A percentile compares a stretch with the other conserved stretches of the same genome.
Evolutionary conservation across 2,329 filamentous ascomycete species (phyloP).

Genomic region (Sporothrix euskadiensis): DNA sequence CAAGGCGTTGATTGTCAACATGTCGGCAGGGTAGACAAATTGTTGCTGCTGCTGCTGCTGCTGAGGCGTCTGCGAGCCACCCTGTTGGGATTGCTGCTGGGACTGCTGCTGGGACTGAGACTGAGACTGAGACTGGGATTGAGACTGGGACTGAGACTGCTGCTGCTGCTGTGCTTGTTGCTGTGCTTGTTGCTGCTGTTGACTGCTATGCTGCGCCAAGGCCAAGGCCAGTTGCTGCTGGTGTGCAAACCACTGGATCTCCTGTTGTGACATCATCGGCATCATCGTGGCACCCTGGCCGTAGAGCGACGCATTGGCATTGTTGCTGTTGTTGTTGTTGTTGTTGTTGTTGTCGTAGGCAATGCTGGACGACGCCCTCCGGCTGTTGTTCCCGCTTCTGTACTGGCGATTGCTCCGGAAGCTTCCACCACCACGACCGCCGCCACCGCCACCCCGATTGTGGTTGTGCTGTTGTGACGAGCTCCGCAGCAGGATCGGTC

Average conservation of each 20-base stretch:
- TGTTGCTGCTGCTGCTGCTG: constrained; percentile 46
- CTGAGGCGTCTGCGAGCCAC: constrained; percentile 44
- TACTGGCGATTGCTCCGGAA: constrained; percentile 53
- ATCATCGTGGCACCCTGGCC: constrained; percentile 43
- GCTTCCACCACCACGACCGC: constrained; percentile 48
- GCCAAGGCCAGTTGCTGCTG: constrained; percentile 41
- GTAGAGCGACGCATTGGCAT: constrained; percentile 41
- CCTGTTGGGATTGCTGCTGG: constrained; percentile 37
- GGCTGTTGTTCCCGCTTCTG: constrained; percentile 49
- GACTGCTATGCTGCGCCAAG: constrained; percentile 33
- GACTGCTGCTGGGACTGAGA: constrained; percentile 38
- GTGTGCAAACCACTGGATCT: constrained; percentile 53
- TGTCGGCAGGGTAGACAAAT: constrained; percentile 38
- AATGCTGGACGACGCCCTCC: constrained; percentile 56
- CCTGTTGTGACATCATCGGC: constrained; percentile 48
- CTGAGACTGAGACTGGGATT: constrained; percentile 37
- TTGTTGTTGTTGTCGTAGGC: constrained; percentile 52
- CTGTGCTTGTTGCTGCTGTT: constrained; percentile 39
- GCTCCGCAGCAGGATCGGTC: constrained; percentile 60
- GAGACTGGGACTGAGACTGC: constrained; percentile 40
- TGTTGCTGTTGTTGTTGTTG: constrained; percentile 47
- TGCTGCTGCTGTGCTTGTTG: constrained; percentile 48
- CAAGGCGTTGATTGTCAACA: constrained; percentile 37
- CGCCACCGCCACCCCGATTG: constrained; percentile 42
- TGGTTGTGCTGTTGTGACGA: constrained; percentile 58